phyloP scores from a whole-genome alignment of 2,329 filamentous ascomycete genomes.

The Calonectria crousiana region DNA sequence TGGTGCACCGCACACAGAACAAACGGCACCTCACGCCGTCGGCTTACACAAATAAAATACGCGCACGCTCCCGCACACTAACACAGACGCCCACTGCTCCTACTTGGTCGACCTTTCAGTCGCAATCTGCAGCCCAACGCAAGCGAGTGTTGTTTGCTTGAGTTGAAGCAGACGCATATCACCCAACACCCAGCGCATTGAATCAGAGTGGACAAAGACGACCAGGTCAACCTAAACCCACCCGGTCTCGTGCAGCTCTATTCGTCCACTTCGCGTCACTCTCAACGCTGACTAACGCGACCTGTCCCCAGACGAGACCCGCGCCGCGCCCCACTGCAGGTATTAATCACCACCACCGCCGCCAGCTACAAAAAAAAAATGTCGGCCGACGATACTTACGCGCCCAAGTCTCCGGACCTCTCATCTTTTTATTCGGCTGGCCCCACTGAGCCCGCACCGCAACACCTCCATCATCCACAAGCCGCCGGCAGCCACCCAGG shows the following conservation, averaged over 20 bases:
- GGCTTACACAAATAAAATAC: slow-evolving; percentile 11
- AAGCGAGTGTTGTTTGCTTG: not conserved
- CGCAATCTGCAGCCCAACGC: not conserved
- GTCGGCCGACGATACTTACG: slow-evolving; percentile 67
- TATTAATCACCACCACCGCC: slow-evolving; percentile 33
- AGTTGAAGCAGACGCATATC: not conserved
- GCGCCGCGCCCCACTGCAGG: slow-evolving; percentile 35
- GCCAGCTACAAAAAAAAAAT: slow-evolving; percentile 46
- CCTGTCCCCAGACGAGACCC: slow-evolving; percentile 10
- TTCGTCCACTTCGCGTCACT: slow-evolving; percentile 18
- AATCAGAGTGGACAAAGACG: not conserved
- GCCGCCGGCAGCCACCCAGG: slow-evolving; percentile 45
- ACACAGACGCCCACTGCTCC: not conserved
- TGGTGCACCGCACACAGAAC: not conserved
- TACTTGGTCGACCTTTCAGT: not conserved
- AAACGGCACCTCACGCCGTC: not conserved
- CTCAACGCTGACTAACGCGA: slow-evolving; percentile 25
- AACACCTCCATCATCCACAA: slow-evolving; percentile 48
- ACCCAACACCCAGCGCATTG: not conserved
- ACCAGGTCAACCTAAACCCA: not conserved
- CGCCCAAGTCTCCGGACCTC: slow-evolving; percentile 70
- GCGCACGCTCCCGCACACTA: slow-evolving; percentile 1
- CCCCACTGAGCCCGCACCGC: slow-evolving; percentile 51
- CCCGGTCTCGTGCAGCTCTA: not conserved
- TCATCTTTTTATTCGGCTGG: slow-evolving; percentile 64